A percentile compares a stretch with the other conserved stretches of the same genome.
phyloP scores from a whole-genome alignment of 2,329 filamentous ascomycete genomes.

The Exophiala phaeomuriformis region DNA sequence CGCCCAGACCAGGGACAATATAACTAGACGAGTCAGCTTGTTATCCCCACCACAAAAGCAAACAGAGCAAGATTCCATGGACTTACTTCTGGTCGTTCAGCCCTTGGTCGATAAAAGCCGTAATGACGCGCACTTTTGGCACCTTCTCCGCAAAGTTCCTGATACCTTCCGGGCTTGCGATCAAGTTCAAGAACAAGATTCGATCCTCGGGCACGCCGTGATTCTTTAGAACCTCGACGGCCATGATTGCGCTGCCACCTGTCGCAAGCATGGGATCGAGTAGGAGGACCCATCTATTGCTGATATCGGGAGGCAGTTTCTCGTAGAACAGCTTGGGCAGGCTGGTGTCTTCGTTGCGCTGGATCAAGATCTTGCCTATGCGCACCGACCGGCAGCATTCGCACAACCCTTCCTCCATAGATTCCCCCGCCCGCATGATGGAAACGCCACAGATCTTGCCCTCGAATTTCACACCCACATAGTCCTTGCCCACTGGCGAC shows the following conservation, averaged over 20 bases:
- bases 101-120: constrained; percentile 93
- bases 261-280: constrained; percentile 99
- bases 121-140: constrained; percentile 83
- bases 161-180: constrained; percentile 91
- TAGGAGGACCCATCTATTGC: constrained; percentile 83
- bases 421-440: constrained; percentile 96
- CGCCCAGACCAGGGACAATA: constrained; percentile 34
- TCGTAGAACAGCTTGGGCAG: constrained; percentile 94
- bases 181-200: constrained; percentile 93
- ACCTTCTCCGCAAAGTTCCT: constrained; percentile 83
- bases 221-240: constrained; percentile 82
- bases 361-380: constrained; percentile 97
- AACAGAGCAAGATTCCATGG: neutral
- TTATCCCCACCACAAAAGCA: neutral
- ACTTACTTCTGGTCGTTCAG: constrained; percentile 93
- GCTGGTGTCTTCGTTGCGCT: constrained; percentile 90
- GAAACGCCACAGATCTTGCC: constrained; percentile 98
- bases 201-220: constrained; percentile 89
- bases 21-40: constrained; percentile 26
- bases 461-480: constrained; percentile 88
- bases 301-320: constrained; percentile 91
- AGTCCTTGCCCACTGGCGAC: constrained; percentile 80
- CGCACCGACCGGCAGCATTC: constrained; percentile 97
- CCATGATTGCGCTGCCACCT: constrained; percentile 92
- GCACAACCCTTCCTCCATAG: constrained; percentile 93